Evolutionary conservation across 2,329 filamentous ascomycete species (phyloP), one percentile per base, ranked within the genome.

Genomic region (Colletotrichum neosansevieriae): DNA sequence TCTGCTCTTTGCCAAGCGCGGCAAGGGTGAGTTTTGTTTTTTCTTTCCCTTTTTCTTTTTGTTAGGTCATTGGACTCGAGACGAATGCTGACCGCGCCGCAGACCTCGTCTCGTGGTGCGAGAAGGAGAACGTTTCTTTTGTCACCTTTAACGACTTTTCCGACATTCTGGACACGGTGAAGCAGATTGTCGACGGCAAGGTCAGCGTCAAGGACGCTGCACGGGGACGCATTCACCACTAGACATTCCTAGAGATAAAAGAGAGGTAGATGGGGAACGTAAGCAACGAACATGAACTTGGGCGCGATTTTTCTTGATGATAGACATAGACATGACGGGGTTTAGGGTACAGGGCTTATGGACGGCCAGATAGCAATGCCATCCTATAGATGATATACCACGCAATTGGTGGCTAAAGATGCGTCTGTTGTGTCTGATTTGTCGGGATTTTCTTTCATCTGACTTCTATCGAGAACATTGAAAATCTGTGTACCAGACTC

Each of bases 1-100:
- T 78, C 82, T 98, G 61, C 85, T 98, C 40, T 98, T 98, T 76
- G 95, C 95, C 60, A 98, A 98, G 85, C 91, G 92, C 72, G 95
- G 94, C 21, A 90, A 93, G 78, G 93, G 92, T 94, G 82, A 74
- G 85, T 51, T n/a, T 1, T 11, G 12, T 7, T 24, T 29, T 34
- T 32, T 13, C 40, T 44, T 9, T 9, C 17, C 3, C 6, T 51
- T 49, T 13, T 6, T 15, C 0, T 3, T 19, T 9, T 6, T 12
- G 4, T 12, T 32, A 9, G 47, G 24, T 9, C 15, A n/a, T 29
- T 34, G 49, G 49, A 34, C 49, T 19, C 29, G 49, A 10, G 21
- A 17, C 24, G 34, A 47, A 19, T 13, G 32, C 70, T 75, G 32
- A 72, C 54, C 17, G 47, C 64, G 57, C 0, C 3, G 45, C 36